phyloP scores from a whole-genome alignment of 371 early-diverging fungal genomes.

The Actinomucor elegans region DNA sequence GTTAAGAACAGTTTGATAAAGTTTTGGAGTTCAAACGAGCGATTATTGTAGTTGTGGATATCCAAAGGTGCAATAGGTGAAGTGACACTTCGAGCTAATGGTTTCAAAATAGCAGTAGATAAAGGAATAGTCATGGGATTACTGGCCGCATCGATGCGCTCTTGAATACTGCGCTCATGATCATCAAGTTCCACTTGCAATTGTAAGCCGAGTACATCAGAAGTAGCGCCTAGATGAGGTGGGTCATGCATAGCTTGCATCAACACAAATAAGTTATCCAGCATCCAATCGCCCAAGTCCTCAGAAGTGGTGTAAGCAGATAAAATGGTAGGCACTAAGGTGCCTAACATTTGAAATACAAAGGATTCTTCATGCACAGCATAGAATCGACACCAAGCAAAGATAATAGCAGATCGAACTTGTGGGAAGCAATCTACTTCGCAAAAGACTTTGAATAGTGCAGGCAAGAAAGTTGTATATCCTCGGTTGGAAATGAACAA shows the following conservation, averaged over 20 bases:
- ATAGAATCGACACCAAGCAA: conserved; percentile 62
- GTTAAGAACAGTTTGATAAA: conserved; percentile 65
- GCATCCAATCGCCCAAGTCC: conserved; percentile 43
- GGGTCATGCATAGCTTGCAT: conserved; percentile 51
- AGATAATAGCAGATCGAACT: conserved; percentile 56
- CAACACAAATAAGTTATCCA: conserved; percentile 40
- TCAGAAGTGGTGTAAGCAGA: conserved; percentile 35
- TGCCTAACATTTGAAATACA: conserved; percentile 68
- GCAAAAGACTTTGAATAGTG: conserved; percentile 65
- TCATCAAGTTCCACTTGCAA: conserved; percentile 53
- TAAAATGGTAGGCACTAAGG: conserved; percentile 58
- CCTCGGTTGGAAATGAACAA: conserved; percentile 63
- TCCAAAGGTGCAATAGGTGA: conserved; percentile 38
- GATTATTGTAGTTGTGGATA: conserved; percentile 29
- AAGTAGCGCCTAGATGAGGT: conserved; percentile 39
- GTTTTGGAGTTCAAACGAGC: conserved; percentile 51
- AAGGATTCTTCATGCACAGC: conserved; percentile 68
- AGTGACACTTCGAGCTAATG: conserved; percentile 35
- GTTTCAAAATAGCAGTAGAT: conserved; percentile 42
- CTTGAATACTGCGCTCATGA: conserved; percentile 45
- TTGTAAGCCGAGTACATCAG: conserved; percentile 48
- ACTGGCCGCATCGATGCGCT: conserved; percentile 44
- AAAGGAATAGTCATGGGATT: conserved; percentile 40
- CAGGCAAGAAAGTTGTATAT: conserved; percentile 56
- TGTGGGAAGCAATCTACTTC: conserved; percentile 43